Conservation (phyloP, 495 filamentous ascomycete genomes). For the Apiosordaria backusii region DNA sequence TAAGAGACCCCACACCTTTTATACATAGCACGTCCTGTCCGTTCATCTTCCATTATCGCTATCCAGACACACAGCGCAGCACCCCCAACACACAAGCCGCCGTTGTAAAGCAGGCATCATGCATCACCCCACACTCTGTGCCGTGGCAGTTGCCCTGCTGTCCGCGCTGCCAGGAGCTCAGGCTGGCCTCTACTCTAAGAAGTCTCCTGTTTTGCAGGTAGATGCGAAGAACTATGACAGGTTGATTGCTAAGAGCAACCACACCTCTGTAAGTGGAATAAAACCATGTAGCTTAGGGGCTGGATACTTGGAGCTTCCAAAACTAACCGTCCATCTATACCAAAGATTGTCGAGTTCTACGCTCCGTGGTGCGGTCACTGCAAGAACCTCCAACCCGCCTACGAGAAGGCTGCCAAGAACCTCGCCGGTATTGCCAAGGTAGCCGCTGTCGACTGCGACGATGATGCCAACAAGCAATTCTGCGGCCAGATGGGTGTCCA, state of each 20-base stretch:
- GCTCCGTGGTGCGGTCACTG: conserved; percentile 97
- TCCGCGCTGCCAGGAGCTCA: conserved; percentile 57
- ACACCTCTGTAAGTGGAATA: conserved; percentile 71
- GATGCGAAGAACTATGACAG: conserved; percentile 79
- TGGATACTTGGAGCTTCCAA: neutral
- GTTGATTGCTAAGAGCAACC: conserved; percentile 82
- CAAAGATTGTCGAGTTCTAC: conserved; percentile 73
- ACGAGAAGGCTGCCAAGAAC: conserved; percentile 86
- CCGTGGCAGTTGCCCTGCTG: conserved; percentile 45
- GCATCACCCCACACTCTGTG: conserved; percentile 46
- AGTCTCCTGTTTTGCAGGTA: conserved; percentile 81
- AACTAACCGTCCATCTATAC: neutral
- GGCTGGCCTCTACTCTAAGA: conserved; percentile 78
- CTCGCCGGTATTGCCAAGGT: conserved; percentile 90
- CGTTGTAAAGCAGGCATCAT: conserved; percentile 26
- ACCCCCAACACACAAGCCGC: conserved; percentile 4
- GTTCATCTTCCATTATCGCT: neutral
- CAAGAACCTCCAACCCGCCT: conserved; percentile 90
- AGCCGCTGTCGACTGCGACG: conserved; percentile 92
- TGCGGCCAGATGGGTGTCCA: conserved; percentile 87
- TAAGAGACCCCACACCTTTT: neutral
- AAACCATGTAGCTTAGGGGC: neutral
- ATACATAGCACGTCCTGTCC: neutral
- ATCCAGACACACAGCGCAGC: conserved; percentile 7
- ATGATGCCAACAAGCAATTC: conserved; percentile 86